Base-by-base conservation (phyloP, 352 stramenopile species). In the Phytophthora citricola region DNA sequence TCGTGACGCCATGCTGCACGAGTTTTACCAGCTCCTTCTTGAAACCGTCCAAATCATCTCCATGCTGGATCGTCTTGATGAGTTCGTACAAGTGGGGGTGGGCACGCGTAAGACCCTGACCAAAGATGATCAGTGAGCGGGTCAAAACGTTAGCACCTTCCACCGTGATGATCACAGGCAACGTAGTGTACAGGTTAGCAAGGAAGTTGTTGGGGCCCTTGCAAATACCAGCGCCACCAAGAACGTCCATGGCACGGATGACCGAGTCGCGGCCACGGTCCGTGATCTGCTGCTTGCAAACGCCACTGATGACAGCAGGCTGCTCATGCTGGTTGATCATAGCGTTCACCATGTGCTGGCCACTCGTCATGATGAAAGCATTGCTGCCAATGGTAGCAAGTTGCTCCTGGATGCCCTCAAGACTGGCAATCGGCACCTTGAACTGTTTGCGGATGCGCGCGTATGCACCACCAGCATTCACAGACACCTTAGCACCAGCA, bases 251-350 rank as follows among this genome's bases (percentile, higher is more conserved):
- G 43, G 90, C 97, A 47, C 95, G 94, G 67, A 98, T 97, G 36
- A 99, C 93, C 24, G 97, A 97, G 34, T 97, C 87, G 68, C 97
- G 94, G 64, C 96, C 97, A 63, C 97, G 91, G 62, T 97, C 81
- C 14, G 97, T 99, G 58, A 98, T 99, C 76, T 99, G 98, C 85
- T 99, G 97, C 83, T 99, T 99, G 95, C 98, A 99, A 41, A 99
- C 94, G 36, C 96, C 98, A 59, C 92, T 98, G 63, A 99, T 97
- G 6, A 99, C 97, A 44, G 98, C 98, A 8, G 97, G 97, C 58
- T 98, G 97, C 79, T 99, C 97, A 76, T 99, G 97, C 71, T 99
- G 97, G 80, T 99, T 98, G 65, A 99, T 96, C 88, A 99, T 99
- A 22, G 96, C 94, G 75, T 99, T 99, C 71, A 99, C 98, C 71